phyloP scores from a whole-genome alignment of 2,329 filamentous ascomycete genomes.

The Fusarium keratoplasticum region DNA sequence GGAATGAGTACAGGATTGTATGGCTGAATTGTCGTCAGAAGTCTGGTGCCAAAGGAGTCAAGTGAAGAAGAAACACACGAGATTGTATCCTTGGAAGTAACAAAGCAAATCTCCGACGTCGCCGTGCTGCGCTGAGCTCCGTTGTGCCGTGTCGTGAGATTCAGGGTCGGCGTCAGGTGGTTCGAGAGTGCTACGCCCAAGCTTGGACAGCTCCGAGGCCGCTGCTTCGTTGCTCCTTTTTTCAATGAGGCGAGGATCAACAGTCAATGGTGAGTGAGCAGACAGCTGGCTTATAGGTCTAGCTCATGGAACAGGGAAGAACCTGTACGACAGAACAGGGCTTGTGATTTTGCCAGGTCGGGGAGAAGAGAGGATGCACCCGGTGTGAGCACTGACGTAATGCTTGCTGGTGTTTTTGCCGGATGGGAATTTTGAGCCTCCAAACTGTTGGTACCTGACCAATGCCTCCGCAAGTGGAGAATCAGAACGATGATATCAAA shows the following conservation, averaged over 20 bases:
- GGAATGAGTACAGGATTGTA: conserved; percentile 15
- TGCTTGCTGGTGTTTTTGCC: conserved; percentile 27
- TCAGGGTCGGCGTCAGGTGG: conserved; percentile 34
- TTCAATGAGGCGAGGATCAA: conserved; percentile 2
- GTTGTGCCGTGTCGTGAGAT: conserved; percentile 39
- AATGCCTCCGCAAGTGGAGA: conserved; percentile 29
- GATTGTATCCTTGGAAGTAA: neutral
- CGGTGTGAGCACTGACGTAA: conserved; percentile 41
- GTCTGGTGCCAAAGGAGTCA: neutral
- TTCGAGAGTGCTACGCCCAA: conserved; percentile 32
- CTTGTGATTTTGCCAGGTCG: conserved; percentile 21
- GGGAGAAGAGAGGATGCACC: conserved; percentile 35
- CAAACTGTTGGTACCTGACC: conserved; percentile 34
- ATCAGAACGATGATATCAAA: conserved; percentile 12
- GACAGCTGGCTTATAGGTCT: conserved; percentile 11
- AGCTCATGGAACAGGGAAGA: conserved; percentile 16
- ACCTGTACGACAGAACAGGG: conserved; percentile 12
- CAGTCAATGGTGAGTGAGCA: conserved; percentile 1
- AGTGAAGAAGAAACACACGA: neutral
- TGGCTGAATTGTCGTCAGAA: conserved; percentile 6
- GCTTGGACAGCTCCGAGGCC: conserved; percentile 43
- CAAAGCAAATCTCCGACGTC: conserved; percentile 36
- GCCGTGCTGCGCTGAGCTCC: conserved; percentile 16
- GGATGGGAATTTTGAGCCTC: conserved; percentile 28
- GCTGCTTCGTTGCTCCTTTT: conserved; percentile 29